These are phyloP conservation scores for Gamsiella multidivaricata DNA, from an alignment of 192 early-diverging fungal species.

Conservation along the genomic window DNA sequence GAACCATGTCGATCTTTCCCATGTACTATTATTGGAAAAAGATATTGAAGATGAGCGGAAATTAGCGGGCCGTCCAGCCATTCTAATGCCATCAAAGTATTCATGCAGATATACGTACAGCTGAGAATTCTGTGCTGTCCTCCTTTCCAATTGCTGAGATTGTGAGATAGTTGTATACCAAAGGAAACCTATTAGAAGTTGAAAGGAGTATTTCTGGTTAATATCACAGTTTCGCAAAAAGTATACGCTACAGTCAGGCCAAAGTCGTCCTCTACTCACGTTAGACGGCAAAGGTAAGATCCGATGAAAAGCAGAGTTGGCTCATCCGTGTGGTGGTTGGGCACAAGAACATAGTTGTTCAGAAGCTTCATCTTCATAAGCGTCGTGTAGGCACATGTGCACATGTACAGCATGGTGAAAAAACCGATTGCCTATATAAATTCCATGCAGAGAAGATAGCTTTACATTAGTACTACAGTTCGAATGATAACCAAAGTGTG, in stretches of 20 bases:
- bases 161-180: conserved; percentile 96
- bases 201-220: too few species aligned
- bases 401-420: conserved; percentile 90
- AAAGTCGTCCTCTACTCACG: too few species aligned
- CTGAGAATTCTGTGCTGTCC: conserved; percentile 62
- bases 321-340: conserved; percentile 94
- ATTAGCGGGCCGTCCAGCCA: too few species aligned
- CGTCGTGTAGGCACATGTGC: conserved; percentile 89
- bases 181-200: conserved; percentile 71
- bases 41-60: not conserved
- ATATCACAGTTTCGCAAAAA: too few species aligned
- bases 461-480: not conserved
- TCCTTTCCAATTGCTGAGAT: conserved; percentile 62
- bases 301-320: conserved; percentile 91
- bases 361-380: conserved; percentile 92
- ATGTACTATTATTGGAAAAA: conserved; percentile 60
- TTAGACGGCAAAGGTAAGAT: conserved; percentile 88
- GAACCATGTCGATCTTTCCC: conserved; percentile 88
- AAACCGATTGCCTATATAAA: conserved; percentile 72
- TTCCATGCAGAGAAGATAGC: not conserved
- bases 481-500: too few species aligned
- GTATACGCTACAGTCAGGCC: too few species aligned
- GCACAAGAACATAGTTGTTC: conserved; percentile 88
- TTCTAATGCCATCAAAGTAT: conserved; percentile 52
- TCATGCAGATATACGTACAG: conserved; percentile 26